Conservation (phyloP, 495 filamentous ascomycete species). For the Aspergillus kassunensis region DNA sequence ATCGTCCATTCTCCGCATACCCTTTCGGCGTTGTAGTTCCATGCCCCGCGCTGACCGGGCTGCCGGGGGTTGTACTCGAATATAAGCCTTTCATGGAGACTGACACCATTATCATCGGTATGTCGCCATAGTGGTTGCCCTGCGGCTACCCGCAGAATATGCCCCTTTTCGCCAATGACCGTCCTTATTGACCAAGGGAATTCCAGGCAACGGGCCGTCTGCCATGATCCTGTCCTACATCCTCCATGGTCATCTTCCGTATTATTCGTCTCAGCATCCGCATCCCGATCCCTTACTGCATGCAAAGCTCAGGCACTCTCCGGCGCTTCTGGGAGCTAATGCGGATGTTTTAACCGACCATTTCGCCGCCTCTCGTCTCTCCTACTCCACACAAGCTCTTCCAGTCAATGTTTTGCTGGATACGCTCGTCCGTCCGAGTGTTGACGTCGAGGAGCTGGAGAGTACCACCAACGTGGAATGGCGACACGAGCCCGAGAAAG, state of each 20-base stretch:
- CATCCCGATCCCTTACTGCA: slow-evolving; percentile 62
- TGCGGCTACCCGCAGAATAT: slow-evolving; percentile 1
- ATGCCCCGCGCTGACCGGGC: slow-evolving; percentile 35
- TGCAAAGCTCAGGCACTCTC: slow-evolving; percentile 43
- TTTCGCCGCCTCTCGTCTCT: slow-evolving; percentile 57
- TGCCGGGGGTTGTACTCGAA: slow-evolving; percentile 20
- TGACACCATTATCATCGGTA: slow-evolving; percentile 49
- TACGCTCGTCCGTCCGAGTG: slow-evolving; percentile 60
- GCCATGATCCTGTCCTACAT: slow-evolving; percentile 66
- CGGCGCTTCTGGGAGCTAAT: slow-evolving; percentile 45
- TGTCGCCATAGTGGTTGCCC: slow-evolving; percentile 20
- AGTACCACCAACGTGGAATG: slow-evolving; percentile 53
- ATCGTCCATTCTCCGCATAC: slow-evolving; percentile 17
- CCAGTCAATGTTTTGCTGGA: slow-evolving; percentile 63
- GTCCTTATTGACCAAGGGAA: slow-evolving; percentile 9
- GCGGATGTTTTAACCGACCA: slow-evolving; percentile 52
- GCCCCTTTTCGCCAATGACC: slow-evolving; percentile 11
- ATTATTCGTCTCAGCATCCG: slow-evolving; percentile 48
- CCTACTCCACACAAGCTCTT: slow-evolving; percentile 62
- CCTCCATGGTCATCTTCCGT: slow-evolving; percentile 61
- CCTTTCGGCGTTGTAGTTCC: slow-evolving; percentile 2
- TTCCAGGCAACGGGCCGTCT: slow-evolving; percentile 59
- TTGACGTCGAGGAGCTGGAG: slow-evolving; percentile 53
- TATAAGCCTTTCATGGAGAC: slow-evolving; percentile 37
- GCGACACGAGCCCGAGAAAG: slow-evolving; percentile 47